Base-by-base conservation (phyloP, 768 basidiomycete genomes). In the Cystobasidium tubakii region DNA sequence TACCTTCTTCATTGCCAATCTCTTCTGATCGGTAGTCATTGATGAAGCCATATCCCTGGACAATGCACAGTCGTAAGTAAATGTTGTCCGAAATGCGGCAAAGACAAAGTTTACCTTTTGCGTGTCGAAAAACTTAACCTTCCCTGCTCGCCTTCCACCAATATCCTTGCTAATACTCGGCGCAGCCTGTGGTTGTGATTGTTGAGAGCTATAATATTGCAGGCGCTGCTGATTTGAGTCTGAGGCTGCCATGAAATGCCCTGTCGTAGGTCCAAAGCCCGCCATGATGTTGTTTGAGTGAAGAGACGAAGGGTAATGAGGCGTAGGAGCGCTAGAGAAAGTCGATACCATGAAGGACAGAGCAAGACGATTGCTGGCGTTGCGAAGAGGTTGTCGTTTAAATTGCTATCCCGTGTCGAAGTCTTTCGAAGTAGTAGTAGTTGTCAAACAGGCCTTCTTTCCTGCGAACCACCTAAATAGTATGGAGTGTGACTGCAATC, bases 1-100 rank as follows among this genome's bases (percentile, higher is more conserved):
- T 42, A 77, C 79, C 79, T 69, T 79, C 79, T 46, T 79, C 78
- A 6, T 77, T 77, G 12, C 77, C 78, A n/a, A 79, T 71, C n/a
- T 77, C 79, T 0, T 73, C 77, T 0, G 77, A 72, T n/a, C 77
- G 66, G 43, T 77, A 75, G 65, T 79, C 77, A 31, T 78, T 76
- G n/a, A 79, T 76, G 25, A 79, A 79, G 21, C 79, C 79, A 43
- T 77, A 79, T 1, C 79, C 79, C 74, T 79, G 53, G 44, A 29
- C 21, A 23, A n/a, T 34, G n/a, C 57, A 62, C n/a, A 73, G 43
- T 9, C 9, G 9, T 60, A 13, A 29, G 15, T 29, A 29, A 2
- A 50, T 25, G 62, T 3, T 44, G 9, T 12, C 31, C 39, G 10
- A 7, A 17, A 65, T 31, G 13, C 9, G 9, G 17, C 10, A 46